Percentiles rank a stretch among this genome's conserved stretches.
Evolutionary conservation across 2,329 filamentous ascomycete species (phyloP).

Genomic region (Trichoderma sp.): DNA sequence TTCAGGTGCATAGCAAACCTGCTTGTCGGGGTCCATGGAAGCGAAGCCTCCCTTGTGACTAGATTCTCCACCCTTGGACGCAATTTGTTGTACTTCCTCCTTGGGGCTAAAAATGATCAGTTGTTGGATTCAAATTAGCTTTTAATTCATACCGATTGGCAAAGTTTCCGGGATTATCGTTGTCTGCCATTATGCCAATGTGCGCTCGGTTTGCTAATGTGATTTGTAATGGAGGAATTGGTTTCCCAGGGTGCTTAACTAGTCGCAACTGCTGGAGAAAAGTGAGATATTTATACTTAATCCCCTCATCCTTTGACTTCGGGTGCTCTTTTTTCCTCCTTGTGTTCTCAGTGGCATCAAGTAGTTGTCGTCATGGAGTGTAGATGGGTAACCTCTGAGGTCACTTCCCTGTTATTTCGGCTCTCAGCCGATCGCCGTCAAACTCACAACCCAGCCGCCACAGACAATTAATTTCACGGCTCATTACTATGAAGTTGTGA

Average conservation of each 20-base stretch:
- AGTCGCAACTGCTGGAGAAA: neutral
- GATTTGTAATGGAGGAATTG: too few species aligned
- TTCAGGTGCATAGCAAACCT: constrained; percentile 30
- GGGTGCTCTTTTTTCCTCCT: neutral
- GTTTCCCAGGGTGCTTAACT: too few species aligned
- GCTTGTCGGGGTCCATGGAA: constrained; percentile 41
- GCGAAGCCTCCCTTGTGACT: constrained; percentile 40
- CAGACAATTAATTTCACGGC: neutral
- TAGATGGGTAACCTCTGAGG: neutral
- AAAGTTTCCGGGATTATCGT: constrained; percentile 30
- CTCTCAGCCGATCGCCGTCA: neutral
- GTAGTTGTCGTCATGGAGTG: neutral
- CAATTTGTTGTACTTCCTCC: constrained; percentile 44
- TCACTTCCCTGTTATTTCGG: neutral
- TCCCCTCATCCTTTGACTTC: neutral
- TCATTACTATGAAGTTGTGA: neutral
- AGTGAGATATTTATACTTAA: neutral
- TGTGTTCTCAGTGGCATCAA: neutral
- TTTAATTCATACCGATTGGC: constrained; percentile 26
- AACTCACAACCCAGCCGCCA: neutral
- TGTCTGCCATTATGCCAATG: constrained; percentile 80
- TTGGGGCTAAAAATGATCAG: constrained; percentile 26
- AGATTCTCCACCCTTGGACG: constrained; percentile 40
- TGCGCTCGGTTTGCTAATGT: neutral
- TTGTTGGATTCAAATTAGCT: too few species aligned